Evolutionary conservation across 2,329 filamentous ascomycete species (phyloP).

Genomic region (Coniella vitis): DNA sequence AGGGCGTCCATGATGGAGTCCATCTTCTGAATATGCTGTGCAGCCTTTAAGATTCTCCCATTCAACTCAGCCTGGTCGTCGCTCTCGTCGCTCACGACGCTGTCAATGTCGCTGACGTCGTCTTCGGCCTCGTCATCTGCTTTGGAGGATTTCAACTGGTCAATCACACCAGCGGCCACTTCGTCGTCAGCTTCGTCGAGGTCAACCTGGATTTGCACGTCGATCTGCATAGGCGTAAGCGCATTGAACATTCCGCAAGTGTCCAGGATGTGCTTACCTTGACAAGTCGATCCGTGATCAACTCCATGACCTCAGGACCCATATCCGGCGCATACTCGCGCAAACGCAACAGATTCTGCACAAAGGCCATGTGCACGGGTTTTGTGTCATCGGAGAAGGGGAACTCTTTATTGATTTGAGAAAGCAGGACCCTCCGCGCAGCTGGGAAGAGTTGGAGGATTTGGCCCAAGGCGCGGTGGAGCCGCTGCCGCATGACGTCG

Average conservation of each 20-base stretch:
- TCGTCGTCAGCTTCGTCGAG: conserved; percentile 90
- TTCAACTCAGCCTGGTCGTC: conserved; percentile 54
- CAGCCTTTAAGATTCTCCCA: conserved; percentile 62
- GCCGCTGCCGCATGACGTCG: conserved; percentile 60
- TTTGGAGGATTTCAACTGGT: conserved; percentile 33
- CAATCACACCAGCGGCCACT: conserved; percentile 65
- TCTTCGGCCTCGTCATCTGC: conserved; percentile 43
- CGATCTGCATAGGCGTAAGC: conserved; percentile 44
- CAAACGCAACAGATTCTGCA: conserved; percentile 74
- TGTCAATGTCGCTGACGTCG: conserved; percentile 60
- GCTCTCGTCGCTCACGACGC: conserved; percentile 62
- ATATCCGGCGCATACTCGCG: conserved; percentile 72
- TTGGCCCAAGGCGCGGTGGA: conserved; percentile 70
- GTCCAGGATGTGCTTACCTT: conserved; percentile 35
- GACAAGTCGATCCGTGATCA: conserved; percentile 80
- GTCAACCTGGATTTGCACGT: conserved; percentile 91
- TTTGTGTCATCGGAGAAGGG: conserved; percentile 71
- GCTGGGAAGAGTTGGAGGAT: conserved; percentile 77
- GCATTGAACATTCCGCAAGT: background rate
- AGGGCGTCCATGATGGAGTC: conserved; percentile 83
- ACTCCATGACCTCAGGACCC: conserved; percentile 70
- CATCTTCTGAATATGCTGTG: conserved; percentile 81
- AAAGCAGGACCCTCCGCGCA: conserved; percentile 62
- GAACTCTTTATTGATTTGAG: conserved; percentile 61
- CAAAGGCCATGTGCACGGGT: conserved; percentile 77